Evolutionary conservation across 1,139 yeast species (phyloP), one percentile per base, ranked within the genome.

Genomic region (Suhomyces coccinellae): DNA sequence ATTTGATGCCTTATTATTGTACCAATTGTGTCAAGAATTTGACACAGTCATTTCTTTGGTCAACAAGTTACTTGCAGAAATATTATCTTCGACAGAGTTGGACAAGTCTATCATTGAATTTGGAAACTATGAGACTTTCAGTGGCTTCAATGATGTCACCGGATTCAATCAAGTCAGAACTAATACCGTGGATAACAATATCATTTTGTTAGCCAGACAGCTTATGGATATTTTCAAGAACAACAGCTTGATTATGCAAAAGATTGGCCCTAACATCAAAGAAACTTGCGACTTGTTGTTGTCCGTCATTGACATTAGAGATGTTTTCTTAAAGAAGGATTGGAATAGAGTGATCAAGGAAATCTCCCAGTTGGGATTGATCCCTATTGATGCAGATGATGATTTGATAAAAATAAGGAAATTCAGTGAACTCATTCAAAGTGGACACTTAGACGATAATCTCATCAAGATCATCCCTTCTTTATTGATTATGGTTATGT

Each of bases 21-120:
- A 88, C 61, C 97, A 91, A 67, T 77, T 91, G 51, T 82, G 96
- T 44, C 95, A 88, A 65, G 96, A 91, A 57, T 87, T 85, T 63
- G 87, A 87, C 59, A 84, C 88, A 26, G 98, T 89, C n/a, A 79
- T 91, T 12, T 65, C 78, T 1, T 78, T 89, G 49, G 80, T 91
- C 50, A 91, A 89, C 67, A 80, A 82, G 57, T 69, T 89, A 28
- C 71, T 93, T 41, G 90, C 97, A 35, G 97, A 91, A 58, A 76
- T 85, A 20, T 73, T 93, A 43, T 77, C 89, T 33, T 78, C 86
- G 39, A 80, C 87, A 2, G 96, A 87, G 52, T 73, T 89, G 52
- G 87, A 83, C 51, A 79, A 80, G 56, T 80, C 89, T 7, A 72
- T 87, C 38, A 59, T 63, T 50, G 61, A 58, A 51, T 62, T 58